Conservation (phyloP, 192 early-diverging fungal species). For the Lobosporangium transversale region DNA sequence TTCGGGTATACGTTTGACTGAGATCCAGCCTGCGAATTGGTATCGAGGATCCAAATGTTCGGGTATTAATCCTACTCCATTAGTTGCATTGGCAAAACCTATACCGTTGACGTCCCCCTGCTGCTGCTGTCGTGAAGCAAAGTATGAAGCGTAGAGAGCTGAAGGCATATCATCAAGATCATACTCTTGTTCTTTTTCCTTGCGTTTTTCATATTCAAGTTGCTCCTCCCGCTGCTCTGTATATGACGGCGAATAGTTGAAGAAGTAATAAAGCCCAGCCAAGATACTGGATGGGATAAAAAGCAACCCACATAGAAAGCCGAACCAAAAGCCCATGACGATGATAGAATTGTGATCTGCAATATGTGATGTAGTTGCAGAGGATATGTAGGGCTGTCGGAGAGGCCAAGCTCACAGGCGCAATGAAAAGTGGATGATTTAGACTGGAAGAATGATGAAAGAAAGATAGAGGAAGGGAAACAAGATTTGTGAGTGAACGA, state of each 20-base stretch:
- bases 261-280: constrained; percentile 32
- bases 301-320: constrained; percentile 43
- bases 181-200: constrained; percentile 12
- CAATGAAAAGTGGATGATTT: not conserved
- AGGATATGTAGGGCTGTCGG: not conserved
- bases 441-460: not conserved
- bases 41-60: constrained; percentile 49
- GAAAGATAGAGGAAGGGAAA: not conserved
- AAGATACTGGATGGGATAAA: constrained; percentile 27
- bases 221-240: constrained; percentile 13
- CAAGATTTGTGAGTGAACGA: not conserved
- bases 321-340: constrained; percentile 40
- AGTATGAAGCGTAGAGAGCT: constrained; percentile 36
- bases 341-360: not conserved
- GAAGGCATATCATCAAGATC: constrained; percentile 43
- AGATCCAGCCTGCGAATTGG: constrained; percentile 50
- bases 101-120: constrained; percentile 6
- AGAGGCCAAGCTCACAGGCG: not conserved
- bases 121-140: not conserved
- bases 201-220: constrained; percentile 9
- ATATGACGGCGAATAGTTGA: constrained; percentile 40
- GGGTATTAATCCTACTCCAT: constrained; percentile 15
- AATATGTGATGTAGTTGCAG: not conserved
- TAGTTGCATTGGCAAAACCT: not conserved
- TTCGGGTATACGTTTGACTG: constrained; percentile 44